Conservation (phyloP, 768 basidiomycete species). For the Termitomyces titanicus region DNA sequence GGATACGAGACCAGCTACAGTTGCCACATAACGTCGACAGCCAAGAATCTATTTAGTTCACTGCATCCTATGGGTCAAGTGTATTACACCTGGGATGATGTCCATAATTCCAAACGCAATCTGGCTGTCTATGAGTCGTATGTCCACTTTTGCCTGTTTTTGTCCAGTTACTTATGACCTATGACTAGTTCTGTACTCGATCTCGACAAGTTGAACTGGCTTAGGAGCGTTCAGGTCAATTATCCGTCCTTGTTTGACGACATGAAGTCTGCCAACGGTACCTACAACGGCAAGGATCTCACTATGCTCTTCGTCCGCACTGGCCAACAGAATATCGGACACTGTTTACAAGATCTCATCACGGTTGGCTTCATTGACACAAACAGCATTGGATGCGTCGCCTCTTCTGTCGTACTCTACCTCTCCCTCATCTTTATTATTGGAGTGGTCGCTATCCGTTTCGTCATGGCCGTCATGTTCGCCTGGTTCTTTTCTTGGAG, state of each 20-base stretch:
- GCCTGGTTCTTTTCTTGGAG: slow-evolving; percentile 98
- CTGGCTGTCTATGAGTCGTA: slow-evolving; percentile 94
- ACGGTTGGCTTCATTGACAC: slow-evolving; percentile 94
- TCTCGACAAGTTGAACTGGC: slow-evolving; percentile 80
- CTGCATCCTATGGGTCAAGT: slow-evolving; percentile 74
- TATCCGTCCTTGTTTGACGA: slow-evolving; percentile 84
- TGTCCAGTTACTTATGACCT: background rate
- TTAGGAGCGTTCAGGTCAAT: slow-evolving; percentile 72
- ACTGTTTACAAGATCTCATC: slow-evolving; percentile 83
- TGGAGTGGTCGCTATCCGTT: slow-evolving; percentile 93
- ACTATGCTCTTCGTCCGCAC: slow-evolving; percentile 82
- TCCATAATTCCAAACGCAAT: slow-evolving; percentile 65
- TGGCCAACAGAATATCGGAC: slow-evolving; percentile 61
- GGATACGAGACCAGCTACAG: slow-evolving; percentile 59
- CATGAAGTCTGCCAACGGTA: slow-evolving; percentile 63
- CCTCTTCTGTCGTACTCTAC: slow-evolving; percentile 91
- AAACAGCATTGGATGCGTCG: slow-evolving; percentile 92
- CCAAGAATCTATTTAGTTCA: slow-evolving; percentile 48
- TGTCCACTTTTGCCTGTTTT: slow-evolving; percentile 28
- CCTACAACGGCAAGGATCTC: slow-evolving; percentile 80
- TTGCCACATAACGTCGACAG: slow-evolving; percentile 65
- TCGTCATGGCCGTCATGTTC: slow-evolving; percentile 95
- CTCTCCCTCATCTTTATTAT: slow-evolving; percentile 96
- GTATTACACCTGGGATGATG: slow-evolving; percentile 91
- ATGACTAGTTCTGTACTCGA: slow-evolving; percentile 77